These are phyloP conservation scores for Guillardia theta DNA, from an alignment of 78 protist genomes.

Conservation along the genomic window DNA sequence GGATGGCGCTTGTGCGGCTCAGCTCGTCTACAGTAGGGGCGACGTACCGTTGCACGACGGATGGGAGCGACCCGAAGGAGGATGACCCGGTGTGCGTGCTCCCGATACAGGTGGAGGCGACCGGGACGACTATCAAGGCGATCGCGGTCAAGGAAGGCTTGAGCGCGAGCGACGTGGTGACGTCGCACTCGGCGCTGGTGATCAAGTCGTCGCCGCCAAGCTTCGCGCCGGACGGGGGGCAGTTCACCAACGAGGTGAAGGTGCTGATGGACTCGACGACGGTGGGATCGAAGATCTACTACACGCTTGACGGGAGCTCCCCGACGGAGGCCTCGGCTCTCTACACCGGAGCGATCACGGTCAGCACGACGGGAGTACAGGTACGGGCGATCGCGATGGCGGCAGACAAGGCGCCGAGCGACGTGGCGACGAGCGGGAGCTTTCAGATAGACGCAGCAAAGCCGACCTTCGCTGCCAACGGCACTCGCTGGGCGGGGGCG, in stretches of 20 bases:
- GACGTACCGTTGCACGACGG: background rate
- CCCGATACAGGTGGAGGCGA: background rate
- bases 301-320: background rate
- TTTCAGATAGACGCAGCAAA: background rate
- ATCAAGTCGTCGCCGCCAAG: background rate
- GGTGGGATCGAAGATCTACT: background rate
- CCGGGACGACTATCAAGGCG: background rate
- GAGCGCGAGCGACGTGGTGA: background rate
- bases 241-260: background rate
- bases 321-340: background rate
- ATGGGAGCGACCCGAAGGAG: background rate
- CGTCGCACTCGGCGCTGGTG: background rate
- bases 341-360: background rate
- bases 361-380: background rate
- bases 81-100: background rate
- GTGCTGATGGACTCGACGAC: background rate
- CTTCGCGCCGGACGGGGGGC: background rate
- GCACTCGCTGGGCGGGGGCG: too few relatives aligned
- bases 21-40: background rate
- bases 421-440: background rate
- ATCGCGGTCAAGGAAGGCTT: background rate
- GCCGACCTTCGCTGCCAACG: too few relatives aligned
- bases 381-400: background rate
- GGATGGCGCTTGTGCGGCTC: background rate
- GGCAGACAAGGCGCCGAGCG: background rate